Evolutionary conservation across 805 yeast genomes (phyloP).

Genomic region (Kodamaea leandrae): DNA sequence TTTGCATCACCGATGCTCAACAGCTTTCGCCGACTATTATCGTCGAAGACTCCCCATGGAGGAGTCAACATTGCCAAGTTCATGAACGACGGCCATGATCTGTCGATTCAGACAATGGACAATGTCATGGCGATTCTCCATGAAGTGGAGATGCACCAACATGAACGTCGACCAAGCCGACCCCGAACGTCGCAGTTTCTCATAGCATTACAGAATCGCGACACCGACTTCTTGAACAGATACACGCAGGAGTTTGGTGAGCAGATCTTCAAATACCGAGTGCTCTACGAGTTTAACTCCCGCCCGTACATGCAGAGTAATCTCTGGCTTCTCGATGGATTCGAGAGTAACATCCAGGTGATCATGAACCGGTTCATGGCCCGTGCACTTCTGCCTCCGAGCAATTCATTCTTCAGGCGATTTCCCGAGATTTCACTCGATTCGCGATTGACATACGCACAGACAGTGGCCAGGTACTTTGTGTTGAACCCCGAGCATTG

Average conservation of each 20-base stretch:
- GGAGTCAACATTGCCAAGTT: conserved; percentile 4
- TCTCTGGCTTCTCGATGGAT: conserved; percentile 7
- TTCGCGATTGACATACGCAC: conserved; percentile 12
- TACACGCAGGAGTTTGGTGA: conserved; percentile 14
- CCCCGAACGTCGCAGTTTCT: conserved; percentile 9
- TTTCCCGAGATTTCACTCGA: conserved; percentile 8
- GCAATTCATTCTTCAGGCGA: conserved; percentile 14
- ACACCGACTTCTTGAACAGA: conserved; percentile 14
- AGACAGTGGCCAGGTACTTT: conserved; percentile 14
- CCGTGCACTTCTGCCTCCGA: conserved; percentile 3
- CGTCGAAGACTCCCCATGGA: background rate
- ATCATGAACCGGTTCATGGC: conserved; percentile 6
- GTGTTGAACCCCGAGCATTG: conserved; percentile 13
- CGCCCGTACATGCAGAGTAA: conserved; percentile 13
- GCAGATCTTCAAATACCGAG: conserved; percentile 12
- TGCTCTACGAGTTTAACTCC: conserved; percentile 12
- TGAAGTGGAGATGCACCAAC: conserved; percentile 11
- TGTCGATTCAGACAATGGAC: conserved; percentile 15
- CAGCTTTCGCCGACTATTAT: background rate
- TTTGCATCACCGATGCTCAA: background rate
- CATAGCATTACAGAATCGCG: conserved; percentile 11
- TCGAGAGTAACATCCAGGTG: conserved; percentile 6
- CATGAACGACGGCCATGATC: conserved; percentile 7
- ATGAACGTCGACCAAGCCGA: background rate
- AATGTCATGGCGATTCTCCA: conserved; percentile 14